A percentile compares a stretch with the other conserved stretches of the same genome.
These are phyloP conservation scores for Ogataea allantospora DNA, from an alignment of 805 yeast species.

Conservation along the genomic window DNA sequence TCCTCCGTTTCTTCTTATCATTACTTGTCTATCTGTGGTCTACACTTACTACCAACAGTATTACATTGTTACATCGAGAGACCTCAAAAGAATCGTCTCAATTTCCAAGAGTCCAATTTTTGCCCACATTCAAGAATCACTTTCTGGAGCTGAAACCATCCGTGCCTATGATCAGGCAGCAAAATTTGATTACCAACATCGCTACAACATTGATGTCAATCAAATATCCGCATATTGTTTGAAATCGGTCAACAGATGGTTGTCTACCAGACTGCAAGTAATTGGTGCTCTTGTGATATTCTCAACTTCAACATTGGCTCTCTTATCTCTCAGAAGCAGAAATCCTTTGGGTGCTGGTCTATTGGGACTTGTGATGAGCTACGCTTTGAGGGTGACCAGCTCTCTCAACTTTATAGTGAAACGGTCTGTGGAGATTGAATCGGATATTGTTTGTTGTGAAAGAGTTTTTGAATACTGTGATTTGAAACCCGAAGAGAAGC, in stretches of 20 bases:
- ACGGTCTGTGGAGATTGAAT: constrained; percentile 60
- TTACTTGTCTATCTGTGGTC: constrained; percentile 47
- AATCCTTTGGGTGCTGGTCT: constrained; percentile 54
- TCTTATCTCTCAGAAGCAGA: constrained; percentile 37
- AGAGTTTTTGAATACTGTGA: constrained; percentile 84
- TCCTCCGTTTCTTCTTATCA: constrained; percentile 52
- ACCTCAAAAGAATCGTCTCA: constrained; percentile 70
- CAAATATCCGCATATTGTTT: constrained; percentile 47
- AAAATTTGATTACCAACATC: constrained; percentile 59
- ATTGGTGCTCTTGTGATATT: constrained; percentile 58
- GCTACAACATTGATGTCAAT: constrained; percentile 47
- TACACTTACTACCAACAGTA: constrained; percentile 70
- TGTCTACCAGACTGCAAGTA: constrained; percentile 57
- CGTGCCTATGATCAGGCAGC: constrained; percentile 69
- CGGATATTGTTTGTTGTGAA: constrained; percentile 79
- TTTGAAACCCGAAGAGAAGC: constrained; percentile 67
- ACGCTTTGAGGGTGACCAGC: constrained; percentile 55
- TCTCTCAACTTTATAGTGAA: constrained; percentile 57
- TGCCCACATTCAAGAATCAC: constrained; percentile 79
- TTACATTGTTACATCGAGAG: constrained; percentile 71
- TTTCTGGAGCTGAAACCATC: constrained; percentile 75
- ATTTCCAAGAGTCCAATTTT: constrained; percentile 72
- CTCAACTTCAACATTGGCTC: constrained; percentile 47
- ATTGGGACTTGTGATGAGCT: constrained; percentile 65
- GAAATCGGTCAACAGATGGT: constrained; percentile 63